Percentiles rank a stretch among this genome's conserved stretches.
Evolutionary conservation across 2,329 filamentous ascomycete species (phyloP).

Genomic region (Penicillium sp.): DNA sequence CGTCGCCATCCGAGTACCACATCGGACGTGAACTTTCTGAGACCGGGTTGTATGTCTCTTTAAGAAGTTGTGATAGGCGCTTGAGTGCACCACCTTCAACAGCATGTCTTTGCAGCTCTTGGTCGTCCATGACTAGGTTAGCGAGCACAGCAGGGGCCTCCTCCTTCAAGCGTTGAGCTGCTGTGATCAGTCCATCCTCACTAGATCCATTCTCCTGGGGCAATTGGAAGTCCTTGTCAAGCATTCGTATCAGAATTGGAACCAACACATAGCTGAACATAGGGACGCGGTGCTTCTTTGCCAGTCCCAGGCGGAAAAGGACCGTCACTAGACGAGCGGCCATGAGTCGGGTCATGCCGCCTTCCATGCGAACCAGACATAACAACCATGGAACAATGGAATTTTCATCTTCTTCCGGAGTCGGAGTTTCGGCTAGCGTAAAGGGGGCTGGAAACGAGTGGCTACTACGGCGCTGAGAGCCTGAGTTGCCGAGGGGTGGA

Average conservation of each 20-base stretch:
- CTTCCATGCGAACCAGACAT: slow-evolving; percentile 57
- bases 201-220: slow-evolving; percentile 40
- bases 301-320: slow-evolving; percentile 66
- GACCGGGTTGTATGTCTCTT: slow-evolving; percentile 63
- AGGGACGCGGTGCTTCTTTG: slow-evolving; percentile 62
- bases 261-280: slow-evolving; percentile 67
- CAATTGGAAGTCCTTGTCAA: slow-evolving; percentile 53
- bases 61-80: slow-evolving; percentile 62
- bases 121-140: slow-evolving; percentile 73
- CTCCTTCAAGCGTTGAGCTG: slow-evolving; percentile 60
- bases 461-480: slow-evolving; percentile 35
- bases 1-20: slow-evolving; percentile 50
- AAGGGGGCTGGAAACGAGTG: slow-evolving; percentile 37
- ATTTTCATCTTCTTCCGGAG: slow-evolving; percentile 63
- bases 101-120: slow-evolving; percentile 76
- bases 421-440: slow-evolving; percentile 37
- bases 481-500: slow-evolving; percentile 52
- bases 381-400: slow-evolving; percentile 73
- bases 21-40: slow-evolving; percentile 50
- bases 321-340: slow-evolving; percentile 68
- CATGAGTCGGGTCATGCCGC: slow-evolving; percentile 62
- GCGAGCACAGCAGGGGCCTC: slow-evolving; percentile 73
- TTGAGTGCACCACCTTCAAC: slow-evolving; percentile 67
- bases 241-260: slow-evolving; percentile 65
- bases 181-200: slow-evolving; percentile 39